These are phyloP conservation scores for Suhomyces vadensis DNA, from an alignment of 805 yeast genomes.

Conservation along the genomic window DNA sequence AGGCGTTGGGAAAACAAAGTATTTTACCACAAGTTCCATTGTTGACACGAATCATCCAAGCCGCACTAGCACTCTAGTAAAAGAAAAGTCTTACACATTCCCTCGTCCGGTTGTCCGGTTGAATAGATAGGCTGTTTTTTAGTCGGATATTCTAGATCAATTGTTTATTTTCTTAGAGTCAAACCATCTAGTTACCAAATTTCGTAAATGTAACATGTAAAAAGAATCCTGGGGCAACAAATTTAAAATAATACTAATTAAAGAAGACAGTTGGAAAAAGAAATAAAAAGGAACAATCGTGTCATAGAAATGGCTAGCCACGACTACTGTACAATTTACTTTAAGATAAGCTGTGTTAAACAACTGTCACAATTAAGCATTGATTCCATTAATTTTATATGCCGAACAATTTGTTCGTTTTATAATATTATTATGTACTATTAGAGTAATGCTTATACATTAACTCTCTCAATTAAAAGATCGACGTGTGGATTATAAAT, in stretches of 20 bases:
- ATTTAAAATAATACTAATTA: no score
- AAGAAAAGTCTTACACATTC: no score
- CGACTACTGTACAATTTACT: neutral
- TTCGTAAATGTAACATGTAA: conserved; percentile 2
- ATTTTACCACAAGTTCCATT: no score
- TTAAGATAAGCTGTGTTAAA: neutral
- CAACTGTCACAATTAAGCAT: neutral
- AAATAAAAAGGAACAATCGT: neutral
- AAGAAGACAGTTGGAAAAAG: neutral
- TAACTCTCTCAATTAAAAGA: no score
- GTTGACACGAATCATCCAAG: no score
- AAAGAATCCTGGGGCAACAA: conserved; percentile 1
- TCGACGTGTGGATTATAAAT: no score
- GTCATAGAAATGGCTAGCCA: neutral
- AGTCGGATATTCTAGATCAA: conserved; percentile 1
- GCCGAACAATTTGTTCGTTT: no score
- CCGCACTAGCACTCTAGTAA: no score
- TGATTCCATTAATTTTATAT: no score
- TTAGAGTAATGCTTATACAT: no score
- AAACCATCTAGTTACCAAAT: neutral
- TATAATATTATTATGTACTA: no score
- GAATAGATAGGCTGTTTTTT: neutral
- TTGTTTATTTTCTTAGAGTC: neutral
- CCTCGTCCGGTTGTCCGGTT: neutral
- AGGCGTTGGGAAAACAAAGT: no score